Evolutionary conservation across 805 yeast genomes (phyloP), one percentile per base, ranked within the genome.

Genomic region (Candida namnaoensis): DNA sequence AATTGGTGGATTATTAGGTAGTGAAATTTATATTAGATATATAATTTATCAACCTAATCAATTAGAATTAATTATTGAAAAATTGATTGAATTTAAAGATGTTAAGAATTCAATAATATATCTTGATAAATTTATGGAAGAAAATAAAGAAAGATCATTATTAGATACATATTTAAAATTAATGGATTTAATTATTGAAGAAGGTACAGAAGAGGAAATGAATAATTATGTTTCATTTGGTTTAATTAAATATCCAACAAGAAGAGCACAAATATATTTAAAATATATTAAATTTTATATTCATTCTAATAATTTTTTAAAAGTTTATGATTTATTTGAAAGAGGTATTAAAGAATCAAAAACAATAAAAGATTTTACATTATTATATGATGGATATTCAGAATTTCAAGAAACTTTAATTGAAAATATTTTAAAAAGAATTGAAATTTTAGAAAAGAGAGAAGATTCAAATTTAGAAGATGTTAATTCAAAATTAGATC

Each of bases 331-430:
- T 15, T 53, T 66, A 7, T 76, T 76, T 47, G 76, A 73, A 41
- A 62, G 66, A 19, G 78, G 80, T 1, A 47, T 86, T 12, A 38
- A 52, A 1, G 51, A 60, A 2, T 73, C 80, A 4, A 39, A 56
- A 6, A 74, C 87, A 0, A 60, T 82, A 5, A 65, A 65, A 33
- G 90, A 83, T 45, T 86, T 87, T 55, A 70, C 81, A 0, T 51
- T 65, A 19, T 64, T 85, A 0, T 87, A 76, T 56, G 88, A 85
- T 53, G 62, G 76, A 4, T 78, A 74, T 48, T 60, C 77, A 6
- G 81, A 80, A 47, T 67, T 78, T 54, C 79, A 79, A 53, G 91
- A 82, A 46, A 47, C 66, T 3, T 45, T 65, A 26, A 52, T 77
- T n/a, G 53, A 44, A 30, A 46, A 48, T 40, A 36, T 44, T 4